These are phyloP conservation scores for Laguncularia racemosa DNA, from an alignment of 345 rosid genomes.

Conservation along the genomic window DNA sequence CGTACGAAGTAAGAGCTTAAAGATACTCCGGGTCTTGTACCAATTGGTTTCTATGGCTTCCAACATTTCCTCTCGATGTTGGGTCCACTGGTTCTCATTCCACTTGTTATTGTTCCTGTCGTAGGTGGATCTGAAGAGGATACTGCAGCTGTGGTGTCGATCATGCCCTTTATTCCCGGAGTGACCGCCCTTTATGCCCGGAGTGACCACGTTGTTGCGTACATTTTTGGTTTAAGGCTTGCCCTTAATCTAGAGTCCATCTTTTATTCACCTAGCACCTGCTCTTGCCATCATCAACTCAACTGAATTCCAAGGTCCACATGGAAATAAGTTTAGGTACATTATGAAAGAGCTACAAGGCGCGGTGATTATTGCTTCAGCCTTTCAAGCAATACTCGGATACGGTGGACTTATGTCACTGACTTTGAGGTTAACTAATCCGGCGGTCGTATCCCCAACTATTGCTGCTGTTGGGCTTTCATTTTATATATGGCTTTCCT, in stretches of 20 bases:
- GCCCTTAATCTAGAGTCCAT: conserved; percentile 94
- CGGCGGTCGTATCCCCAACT: conserved; percentile 97
- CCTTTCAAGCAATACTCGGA: conserved; percentile 82
- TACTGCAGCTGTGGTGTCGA: conserved; percentile 70
- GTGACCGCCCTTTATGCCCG: conserved; percentile 84
- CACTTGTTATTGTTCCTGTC: conserved; percentile 91
- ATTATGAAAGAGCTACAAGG: conserved; percentile 95
- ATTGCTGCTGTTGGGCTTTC: conserved; percentile 98
- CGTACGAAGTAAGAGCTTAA: conserved; percentile 87
- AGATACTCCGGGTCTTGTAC: conserved; percentile 92
- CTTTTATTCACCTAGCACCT: conserved; percentile 88
- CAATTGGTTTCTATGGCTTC: conserved; percentile 87
- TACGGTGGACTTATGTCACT: conserved; percentile 84
- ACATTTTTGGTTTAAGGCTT: conserved; percentile 83
- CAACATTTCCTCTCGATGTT: conserved; percentile 89
- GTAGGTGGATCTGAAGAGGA: conserved; percentile 96
- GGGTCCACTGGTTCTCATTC: conserved; percentile 87
- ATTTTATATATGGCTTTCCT: conserved; percentile 89
- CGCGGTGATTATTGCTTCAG: conserved; percentile 78
- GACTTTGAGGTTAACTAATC: conserved; percentile 73
- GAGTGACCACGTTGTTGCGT: conserved; percentile 83
- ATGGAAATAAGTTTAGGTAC: conserved; percentile 90
- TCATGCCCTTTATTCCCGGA: no score
- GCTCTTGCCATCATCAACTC: conserved; percentile 84
- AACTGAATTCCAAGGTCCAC: conserved; percentile 76